Conservation (phyloP, 2,329 filamentous ascomycete genomes). For the Aspergillus luchuensis region DNA sequence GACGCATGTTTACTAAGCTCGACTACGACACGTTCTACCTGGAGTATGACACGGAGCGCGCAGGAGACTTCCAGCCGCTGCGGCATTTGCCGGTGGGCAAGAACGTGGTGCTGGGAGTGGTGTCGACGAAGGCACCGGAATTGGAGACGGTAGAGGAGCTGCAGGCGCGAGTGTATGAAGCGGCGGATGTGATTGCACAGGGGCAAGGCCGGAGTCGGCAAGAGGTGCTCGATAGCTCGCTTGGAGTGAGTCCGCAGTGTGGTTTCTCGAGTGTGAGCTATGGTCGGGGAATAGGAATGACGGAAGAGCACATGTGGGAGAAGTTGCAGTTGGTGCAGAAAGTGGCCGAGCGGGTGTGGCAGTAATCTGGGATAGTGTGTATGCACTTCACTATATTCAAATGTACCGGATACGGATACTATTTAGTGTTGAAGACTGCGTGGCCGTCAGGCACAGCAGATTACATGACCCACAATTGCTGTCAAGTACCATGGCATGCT, state of each 20-base stretch:
- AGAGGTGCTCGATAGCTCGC: conserved; percentile 62
- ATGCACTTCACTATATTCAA: too few species aligned
- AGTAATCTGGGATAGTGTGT: too few species aligned
- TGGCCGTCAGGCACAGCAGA: background rate
- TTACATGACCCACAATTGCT: background rate
- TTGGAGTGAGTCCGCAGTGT: conserved; percentile 68
- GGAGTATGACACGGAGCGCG: conserved; percentile 63
- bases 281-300: conserved; percentile 61
- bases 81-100: conserved; percentile 58
- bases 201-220: conserved; percentile 62
- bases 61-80: conserved; percentile 64
- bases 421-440: background rate
- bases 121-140: conserved; percentile 60
- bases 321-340: conserved; percentile 68
- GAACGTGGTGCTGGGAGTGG: conserved; percentile 61
- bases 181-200: conserved; percentile 66
- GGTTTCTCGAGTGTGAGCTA: conserved; percentile 61
- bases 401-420: background rate
- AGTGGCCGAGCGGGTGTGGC: conserved; percentile 55
- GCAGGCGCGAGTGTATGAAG: conserved; percentile 56
- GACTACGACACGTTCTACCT: conserved; percentile 65
- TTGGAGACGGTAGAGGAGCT: conserved; percentile 61
- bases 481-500: background rate
- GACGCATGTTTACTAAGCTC: conserved; percentile 61
- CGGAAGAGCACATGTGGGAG: conserved; percentile 66